phyloP scores from a whole-genome alignment of 805 yeast species.

The Candida easanensis region DNA sequence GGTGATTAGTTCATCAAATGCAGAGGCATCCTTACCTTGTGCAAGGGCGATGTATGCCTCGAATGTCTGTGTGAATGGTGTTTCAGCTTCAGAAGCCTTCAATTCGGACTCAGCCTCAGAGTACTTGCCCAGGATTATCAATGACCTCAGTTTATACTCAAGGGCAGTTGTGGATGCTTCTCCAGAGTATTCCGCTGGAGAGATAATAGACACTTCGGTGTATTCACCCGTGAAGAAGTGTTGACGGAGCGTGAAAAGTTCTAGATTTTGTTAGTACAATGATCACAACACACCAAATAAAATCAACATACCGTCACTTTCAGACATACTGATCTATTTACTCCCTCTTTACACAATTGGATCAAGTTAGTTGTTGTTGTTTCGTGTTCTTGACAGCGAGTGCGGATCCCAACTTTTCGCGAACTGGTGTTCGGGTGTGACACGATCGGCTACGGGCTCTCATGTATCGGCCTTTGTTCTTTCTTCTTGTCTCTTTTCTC shows the following conservation, averaged over 20 bases:
- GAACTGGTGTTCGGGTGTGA: not conserved
- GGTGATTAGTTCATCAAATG: slow-evolving; percentile 23
- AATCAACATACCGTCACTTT: not conserved
- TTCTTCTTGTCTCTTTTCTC: not conserved
- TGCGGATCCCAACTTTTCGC: not conserved
- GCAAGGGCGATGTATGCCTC: slow-evolving; percentile 28
- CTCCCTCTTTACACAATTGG: no score
- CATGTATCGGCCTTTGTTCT: no score
- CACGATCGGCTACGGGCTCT: not conserved
- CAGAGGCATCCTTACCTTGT: slow-evolving; percentile 19
- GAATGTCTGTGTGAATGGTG: slow-evolving; percentile 22
- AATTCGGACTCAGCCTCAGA: slow-evolving; percentile 12
- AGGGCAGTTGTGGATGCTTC: slow-evolving; percentile 26
- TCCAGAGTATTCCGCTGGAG: slow-evolving; percentile 38
- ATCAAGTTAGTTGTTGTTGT: not conserved
- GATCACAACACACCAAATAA: no score
- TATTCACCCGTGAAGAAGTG: slow-evolving; percentile 62
- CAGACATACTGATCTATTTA: no score
- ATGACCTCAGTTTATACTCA: slow-evolving; percentile 35
- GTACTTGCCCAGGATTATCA: slow-evolving; percentile 29
- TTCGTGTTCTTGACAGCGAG: no score
- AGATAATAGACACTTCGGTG: slow-evolving; percentile 39
- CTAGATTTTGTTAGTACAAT: slow-evolving; percentile 30
- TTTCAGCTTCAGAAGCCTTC: slow-evolving; percentile 1
- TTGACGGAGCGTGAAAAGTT: slow-evolving; percentile 53